Percentiles rank a stretch among this genome's conserved stretches.
Evolutionary conservation across 1,139 yeast species (phyloP).

Genomic region (Yamadazyma conglobata): DNA sequence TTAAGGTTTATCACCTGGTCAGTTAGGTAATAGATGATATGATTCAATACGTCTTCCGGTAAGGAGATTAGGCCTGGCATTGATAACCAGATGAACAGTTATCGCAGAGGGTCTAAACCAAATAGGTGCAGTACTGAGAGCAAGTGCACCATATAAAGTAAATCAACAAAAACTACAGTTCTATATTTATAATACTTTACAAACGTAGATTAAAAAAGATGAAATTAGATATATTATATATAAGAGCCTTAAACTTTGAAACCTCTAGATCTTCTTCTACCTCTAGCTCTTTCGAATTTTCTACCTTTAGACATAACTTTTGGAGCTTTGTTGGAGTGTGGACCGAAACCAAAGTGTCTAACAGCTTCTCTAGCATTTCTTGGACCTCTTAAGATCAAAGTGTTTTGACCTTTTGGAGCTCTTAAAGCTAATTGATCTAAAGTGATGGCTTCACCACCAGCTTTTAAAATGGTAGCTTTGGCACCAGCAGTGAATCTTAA

Average conservation of each 20-base stretch:
- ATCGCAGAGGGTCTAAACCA: no score
- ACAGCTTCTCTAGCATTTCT: slow-evolving; percentile 99
- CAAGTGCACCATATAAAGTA: no score
- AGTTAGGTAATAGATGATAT: slow-evolving; percentile 16
- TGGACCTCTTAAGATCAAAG: slow-evolving; percentile 97
- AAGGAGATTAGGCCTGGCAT: no score
- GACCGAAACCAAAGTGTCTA: slow-evolving; percentile 99
- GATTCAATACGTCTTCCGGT: slow-evolving; percentile 20
- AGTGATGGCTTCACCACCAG: slow-evolving; percentile 99
- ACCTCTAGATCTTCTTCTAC: slow-evolving; percentile 99
- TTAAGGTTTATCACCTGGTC: slow-evolving; percentile 11
- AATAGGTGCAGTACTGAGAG: no score
- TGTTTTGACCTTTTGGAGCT: slow-evolving; percentile 99
- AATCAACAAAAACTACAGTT: no score
- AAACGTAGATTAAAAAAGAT: no score
- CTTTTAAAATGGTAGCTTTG: slow-evolving; percentile 93
- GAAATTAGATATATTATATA: not conserved
- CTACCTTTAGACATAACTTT: slow-evolving; percentile 96
- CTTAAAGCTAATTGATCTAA: slow-evolving; percentile 98
- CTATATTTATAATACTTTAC: no score
- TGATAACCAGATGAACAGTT: no score
- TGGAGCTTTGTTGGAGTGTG: slow-evolving; percentile 99
- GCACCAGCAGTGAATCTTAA: slow-evolving; percentile 99
- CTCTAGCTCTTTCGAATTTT: slow-evolving; percentile 99
- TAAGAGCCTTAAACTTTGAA: slow-evolving; percentile 89